These are phyloP conservation scores for Arabidopsis arenosa DNA, from an alignment of 345 rosid species.

Conservation along the genomic window DNA sequence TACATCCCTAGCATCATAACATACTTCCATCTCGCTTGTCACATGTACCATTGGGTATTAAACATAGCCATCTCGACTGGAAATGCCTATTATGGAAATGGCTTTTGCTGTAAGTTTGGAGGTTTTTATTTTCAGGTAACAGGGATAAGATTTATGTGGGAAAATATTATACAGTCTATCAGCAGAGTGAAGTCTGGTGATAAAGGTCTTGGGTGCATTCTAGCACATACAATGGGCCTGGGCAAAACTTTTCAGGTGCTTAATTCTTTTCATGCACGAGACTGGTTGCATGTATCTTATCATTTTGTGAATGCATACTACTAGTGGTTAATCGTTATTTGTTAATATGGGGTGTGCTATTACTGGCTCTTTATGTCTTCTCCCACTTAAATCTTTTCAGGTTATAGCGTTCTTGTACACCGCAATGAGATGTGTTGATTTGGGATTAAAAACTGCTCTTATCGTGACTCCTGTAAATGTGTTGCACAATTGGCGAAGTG, in stretches of 20 bases:
- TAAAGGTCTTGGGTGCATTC: constrained; percentile 97
- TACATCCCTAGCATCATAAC: constrained; percentile 26
- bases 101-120: constrained; percentile 36
- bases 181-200: constrained; percentile 87
- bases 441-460: constrained; percentile 89
- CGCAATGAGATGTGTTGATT: constrained; percentile 90
- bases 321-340: neutral
- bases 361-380: constrained; percentile 31
- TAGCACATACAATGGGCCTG: constrained; percentile 99
- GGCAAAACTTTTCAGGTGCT: constrained; percentile 99
- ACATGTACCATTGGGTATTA: constrained; percentile 16
- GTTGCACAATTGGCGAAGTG: constrained; percentile 97
- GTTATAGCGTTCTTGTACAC: constrained; percentile 97
- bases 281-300: constrained; percentile 21
- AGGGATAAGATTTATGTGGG: constrained; percentile 99
- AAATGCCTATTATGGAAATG: constrained; percentile 5
- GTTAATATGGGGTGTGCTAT: constrained; percentile 31
- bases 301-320: constrained; percentile 3
- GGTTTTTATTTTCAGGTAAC: constrained; percentile 68
- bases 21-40: constrained; percentile 12
- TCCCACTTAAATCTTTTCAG: constrained; percentile 49
- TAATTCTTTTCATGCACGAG: constrained; percentile 23
- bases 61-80: constrained; percentile 20
- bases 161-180: constrained; percentile 91
- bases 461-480: constrained; percentile 98